phyloP scores from a whole-genome alignment of 352 stramenopile species.

The Phytophthora sansomeana region DNA sequence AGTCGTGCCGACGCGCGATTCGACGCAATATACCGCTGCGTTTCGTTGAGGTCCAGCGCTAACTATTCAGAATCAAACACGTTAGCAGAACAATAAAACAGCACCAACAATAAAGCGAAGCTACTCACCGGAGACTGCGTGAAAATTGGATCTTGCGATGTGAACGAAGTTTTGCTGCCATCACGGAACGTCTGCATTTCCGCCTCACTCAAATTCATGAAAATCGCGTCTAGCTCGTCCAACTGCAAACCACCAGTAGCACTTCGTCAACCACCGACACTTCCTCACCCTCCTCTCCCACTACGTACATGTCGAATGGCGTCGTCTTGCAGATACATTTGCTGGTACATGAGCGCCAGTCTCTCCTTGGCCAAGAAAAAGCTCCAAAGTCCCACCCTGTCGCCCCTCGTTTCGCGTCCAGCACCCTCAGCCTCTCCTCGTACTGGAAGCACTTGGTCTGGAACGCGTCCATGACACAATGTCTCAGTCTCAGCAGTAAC shows the following conservation, averaged over 20 bases:
- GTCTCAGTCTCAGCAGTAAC: too few relatives aligned
- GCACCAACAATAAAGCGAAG: too few relatives aligned
- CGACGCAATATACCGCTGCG: too few relatives aligned
- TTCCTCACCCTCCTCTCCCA: neutral
- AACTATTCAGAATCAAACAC: too few relatives aligned
- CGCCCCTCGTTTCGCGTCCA: constrained; percentile 66
- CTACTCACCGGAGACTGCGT: too few relatives aligned
- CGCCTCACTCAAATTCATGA: constrained; percentile 48
- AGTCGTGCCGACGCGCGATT: too few relatives aligned
- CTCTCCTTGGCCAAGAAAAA: too few relatives aligned
- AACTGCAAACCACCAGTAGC: constrained; percentile 42
- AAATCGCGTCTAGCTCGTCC: constrained; percentile 86
- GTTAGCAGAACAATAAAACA: too few relatives aligned
- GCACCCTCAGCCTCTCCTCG: constrained; percentile 69
- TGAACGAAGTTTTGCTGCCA: constrained; percentile 30
- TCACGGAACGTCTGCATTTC: constrained; percentile 40
- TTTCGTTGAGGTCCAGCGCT: too few relatives aligned
- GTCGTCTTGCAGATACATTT: constrained; percentile 85
- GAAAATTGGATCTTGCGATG: too few relatives aligned
- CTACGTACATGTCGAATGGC: constrained; percentile 76
- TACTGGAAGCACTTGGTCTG: constrained; percentile 82
- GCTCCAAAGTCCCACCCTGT: constrained; percentile 79
- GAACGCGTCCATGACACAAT: constrained; percentile 89
- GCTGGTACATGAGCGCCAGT: constrained; percentile 85
- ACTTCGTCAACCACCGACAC: neutral